Percentiles rank a stretch among this genome's conserved stretches.
Evolutionary conservation across 306 rosid species (phyloP).

Genomic region (Vachellia pachyceras): DNA sequence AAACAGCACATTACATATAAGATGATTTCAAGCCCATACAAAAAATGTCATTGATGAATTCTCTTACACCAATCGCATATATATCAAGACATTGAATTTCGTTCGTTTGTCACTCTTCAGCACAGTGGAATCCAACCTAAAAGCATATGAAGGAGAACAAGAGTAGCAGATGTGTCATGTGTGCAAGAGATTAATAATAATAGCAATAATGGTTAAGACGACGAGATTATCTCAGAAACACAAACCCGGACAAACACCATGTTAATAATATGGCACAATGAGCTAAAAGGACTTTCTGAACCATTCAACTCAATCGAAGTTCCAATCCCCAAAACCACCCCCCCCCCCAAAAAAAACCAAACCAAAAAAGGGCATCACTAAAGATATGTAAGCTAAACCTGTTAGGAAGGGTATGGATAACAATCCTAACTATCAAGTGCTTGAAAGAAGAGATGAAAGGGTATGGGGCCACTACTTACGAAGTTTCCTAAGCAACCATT

Average conservation of each 20-base stretch:
- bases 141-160: not conserved
- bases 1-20: too few species aligned
- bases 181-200: not conserved
- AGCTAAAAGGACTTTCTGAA: not conserved
- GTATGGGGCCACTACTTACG: conserved; percentile 35
- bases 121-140: not conserved
- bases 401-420: conserved; percentile 11
- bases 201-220: not conserved
- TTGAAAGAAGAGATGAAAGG: not conserved
- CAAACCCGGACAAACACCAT: too few species aligned
- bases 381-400: conserved; percentile 2
- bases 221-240: too few species aligned
- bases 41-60: too few species aligned
- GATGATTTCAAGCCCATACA: too few species aligned
- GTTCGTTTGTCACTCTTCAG: not conserved
- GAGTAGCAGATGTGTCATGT: not conserved
- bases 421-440: conserved; percentile 1
- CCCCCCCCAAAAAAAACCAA: too few species aligned
- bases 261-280: not conserved
- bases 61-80: too few species aligned
- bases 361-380: conserved; percentile 10
- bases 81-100: not conserved
- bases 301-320: not conserved
- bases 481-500: conserved; percentile 81
- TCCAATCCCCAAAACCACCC: not conserved